Conservation (phyloP, 106 monocot genomes). For the Allium sativum region DNA sequence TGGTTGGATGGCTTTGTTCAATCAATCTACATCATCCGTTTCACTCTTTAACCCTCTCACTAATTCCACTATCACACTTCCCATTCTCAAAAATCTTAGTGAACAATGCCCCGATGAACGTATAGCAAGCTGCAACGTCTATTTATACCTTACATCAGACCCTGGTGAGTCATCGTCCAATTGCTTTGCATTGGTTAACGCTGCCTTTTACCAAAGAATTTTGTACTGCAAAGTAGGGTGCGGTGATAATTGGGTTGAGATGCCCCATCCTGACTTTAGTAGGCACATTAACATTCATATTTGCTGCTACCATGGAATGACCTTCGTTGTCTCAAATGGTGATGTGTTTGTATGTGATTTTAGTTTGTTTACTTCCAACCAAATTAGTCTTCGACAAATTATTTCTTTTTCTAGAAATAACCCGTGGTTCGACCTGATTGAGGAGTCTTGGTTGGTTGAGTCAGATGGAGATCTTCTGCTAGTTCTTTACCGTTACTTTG, state of each 20-base stretch:
- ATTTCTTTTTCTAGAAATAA: no score
- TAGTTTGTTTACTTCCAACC: not conserved
- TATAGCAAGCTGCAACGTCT: not conserved
- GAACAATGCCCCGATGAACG: not conserved
- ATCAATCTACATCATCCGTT: not conserved
- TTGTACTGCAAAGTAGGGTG: not conserved
- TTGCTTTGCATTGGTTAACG: not conserved
- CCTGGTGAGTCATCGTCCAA: not conserved
- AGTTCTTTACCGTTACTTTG: not conserved
- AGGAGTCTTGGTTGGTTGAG: not conserved
- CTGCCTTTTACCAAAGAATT: not conserved
- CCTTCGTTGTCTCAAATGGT: not conserved
- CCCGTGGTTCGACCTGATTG: not conserved
- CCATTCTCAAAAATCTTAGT: not conserved
- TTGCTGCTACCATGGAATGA: no score
- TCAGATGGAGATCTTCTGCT: constrained; percentile 1
- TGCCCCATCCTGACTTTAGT: not conserved
- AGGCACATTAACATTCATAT: no score
- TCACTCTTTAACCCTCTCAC: not conserved
- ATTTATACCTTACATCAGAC: not conserved
- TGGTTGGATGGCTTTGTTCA: not conserved
- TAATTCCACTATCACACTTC: not conserved
- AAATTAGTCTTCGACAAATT: not conserved
- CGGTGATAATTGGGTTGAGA: not conserved
- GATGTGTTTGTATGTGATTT: not conserved